Evolutionary conservation across 345 rosid species (phyloP), one percentile per base, ranked within the genome.

Genomic region (Populus ilicifolia): DNA sequence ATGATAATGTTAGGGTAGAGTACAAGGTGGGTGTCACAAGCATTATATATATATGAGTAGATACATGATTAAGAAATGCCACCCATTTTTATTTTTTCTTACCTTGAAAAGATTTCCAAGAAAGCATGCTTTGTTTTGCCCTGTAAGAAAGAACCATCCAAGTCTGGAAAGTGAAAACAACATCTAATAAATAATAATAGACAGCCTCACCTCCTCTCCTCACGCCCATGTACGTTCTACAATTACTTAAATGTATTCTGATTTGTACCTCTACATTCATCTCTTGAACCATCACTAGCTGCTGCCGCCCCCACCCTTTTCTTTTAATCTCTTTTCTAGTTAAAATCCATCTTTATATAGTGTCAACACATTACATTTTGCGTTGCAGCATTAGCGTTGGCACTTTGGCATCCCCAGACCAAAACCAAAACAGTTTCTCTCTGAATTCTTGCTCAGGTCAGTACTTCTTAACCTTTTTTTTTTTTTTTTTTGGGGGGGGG

Each of bases 31-130:
- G 85, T 23, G 52, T 73, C 77, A 38, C 38, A 41, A 64, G 41
- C 30, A 65, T 30, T 33, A 33, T 33, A 33, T 33, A 33, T 33
- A 33, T 33, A 4, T 4, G 36, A 33, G 36, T 33, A 33, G 36
- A 33, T 33, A 54, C 8, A 69, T 75, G 91, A 90, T 77, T 79
- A 70, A 21, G 91, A 90, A 82, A 87, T 75, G 66, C 79, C 82
- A 90, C 80, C 91, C 36, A 84, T 50, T 20, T 5, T 41, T 61
- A 7, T 36, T 35, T 20, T 17, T 75, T 1, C 14, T 65, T 73
- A 39, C 54, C 73, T 77, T 77, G 46, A 10, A 78, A 82, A 63
- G 65, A 39, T 81, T 82, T 76, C 74, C 74, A 69, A 83, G 23
- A 27, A 73, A 79, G 70, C 30, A 69, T 70, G 3, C 71, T 79